These are phyloP conservation scores for Colletotrichum chlorophyti DNA, from an alignment of 2,329 filamentous ascomycete species.

Conservation along the genomic window DNA sequence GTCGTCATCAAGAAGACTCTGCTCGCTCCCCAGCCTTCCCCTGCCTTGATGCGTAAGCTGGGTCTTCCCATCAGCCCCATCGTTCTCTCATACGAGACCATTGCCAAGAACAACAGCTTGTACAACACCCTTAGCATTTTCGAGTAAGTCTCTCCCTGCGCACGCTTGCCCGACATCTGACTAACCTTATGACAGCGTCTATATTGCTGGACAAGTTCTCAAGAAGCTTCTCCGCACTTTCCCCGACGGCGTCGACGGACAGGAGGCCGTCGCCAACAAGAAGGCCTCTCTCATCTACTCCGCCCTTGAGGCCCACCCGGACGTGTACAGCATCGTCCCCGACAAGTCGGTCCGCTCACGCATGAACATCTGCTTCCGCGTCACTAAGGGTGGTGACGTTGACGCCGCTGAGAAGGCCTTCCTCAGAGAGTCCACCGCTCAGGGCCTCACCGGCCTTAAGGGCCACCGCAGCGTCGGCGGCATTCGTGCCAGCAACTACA, in stretches of 20 bases:
- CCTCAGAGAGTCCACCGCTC: slow-evolving; percentile 72
- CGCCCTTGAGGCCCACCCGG: slow-evolving; percentile 75
- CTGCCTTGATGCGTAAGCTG: slow-evolving; percentile 74
- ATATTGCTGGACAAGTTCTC: slow-evolving; percentile 88
- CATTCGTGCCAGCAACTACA: slow-evolving; percentile 89
- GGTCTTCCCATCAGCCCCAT: slow-evolving; percentile 80
- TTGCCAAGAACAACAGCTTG: slow-evolving; percentile 91
- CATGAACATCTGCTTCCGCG: slow-evolving; percentile 95
- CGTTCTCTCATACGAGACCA: slow-evolving; percentile 82
- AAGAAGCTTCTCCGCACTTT: slow-evolving; percentile 72
- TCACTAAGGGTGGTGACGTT: slow-evolving; percentile 63
- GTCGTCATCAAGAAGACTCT: slow-evolving; percentile 84
- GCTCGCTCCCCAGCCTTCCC: slow-evolving; percentile 75
- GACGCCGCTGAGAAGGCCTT: slow-evolving; percentile 81
- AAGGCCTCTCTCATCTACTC: slow-evolving; percentile 82
- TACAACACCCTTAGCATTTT: slow-evolving; percentile 98
- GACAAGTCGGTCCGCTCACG: slow-evolving; percentile 77
- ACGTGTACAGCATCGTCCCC: slow-evolving; percentile 80
- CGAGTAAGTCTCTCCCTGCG: slow-evolving; percentile 57
- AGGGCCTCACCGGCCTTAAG: slow-evolving; percentile 80
- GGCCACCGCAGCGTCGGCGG: slow-evolving; percentile 88
- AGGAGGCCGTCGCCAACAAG: slow-evolving; percentile 73
- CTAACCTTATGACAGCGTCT: slow-evolving; percentile 64
- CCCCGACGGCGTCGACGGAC: slow-evolving; percentile 75
- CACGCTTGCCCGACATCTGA: neutral